phyloP scores from a whole-genome alignment of 1,284 basidiomycete species.

The Flammula alnicola region DNA sequence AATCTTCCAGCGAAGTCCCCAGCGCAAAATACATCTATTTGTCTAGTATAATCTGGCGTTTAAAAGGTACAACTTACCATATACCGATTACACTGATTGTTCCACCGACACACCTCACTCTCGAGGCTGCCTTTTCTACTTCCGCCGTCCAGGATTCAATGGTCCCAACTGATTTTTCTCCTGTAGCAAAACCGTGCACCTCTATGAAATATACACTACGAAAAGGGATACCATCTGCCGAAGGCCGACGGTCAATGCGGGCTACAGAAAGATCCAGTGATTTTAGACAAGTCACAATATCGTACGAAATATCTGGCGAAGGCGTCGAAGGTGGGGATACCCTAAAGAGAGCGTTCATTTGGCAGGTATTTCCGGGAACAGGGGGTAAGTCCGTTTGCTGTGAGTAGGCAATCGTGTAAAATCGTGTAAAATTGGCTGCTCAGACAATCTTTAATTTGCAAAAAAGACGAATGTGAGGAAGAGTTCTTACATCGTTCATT shows the following conservation, averaged over 20 bases:
- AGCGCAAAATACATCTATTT: too few species aligned
- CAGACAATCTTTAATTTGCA: not conserved
- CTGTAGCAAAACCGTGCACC: constrained; percentile 29
- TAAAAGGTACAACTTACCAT: too few species aligned
- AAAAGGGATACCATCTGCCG: constrained; percentile 50
- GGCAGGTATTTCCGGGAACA: constrained; percentile 4
- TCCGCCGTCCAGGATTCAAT: constrained; percentile 29
- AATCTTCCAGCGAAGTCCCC: too few species aligned
- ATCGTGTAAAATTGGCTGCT: constrained; percentile 67
- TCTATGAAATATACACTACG: constrained; percentile 66
- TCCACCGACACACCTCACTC: constrained; percentile 39
- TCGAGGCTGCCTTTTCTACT: constrained; percentile 40
- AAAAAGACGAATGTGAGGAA: not conserved
- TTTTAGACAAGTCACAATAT: constrained; percentile 33
- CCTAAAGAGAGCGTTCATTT: constrained; percentile 27
- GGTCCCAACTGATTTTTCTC: constrained; percentile 9
- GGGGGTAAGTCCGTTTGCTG: constrained; percentile 32
- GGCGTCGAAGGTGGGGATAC: constrained; percentile 21
- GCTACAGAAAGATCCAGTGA: constrained; percentile 33
- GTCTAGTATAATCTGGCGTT: too few species aligned
- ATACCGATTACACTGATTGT: constrained; percentile 44
- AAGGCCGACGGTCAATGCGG: constrained; percentile 72
- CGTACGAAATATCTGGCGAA: constrained; percentile 11
- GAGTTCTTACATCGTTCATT: constrained; percentile 54
- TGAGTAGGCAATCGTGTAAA: constrained; percentile 55